These are phyloP conservation scores for Suillus luteus DNA, from an alignment of 768 basidiomycete species.

Conservation along the genomic window DNA sequence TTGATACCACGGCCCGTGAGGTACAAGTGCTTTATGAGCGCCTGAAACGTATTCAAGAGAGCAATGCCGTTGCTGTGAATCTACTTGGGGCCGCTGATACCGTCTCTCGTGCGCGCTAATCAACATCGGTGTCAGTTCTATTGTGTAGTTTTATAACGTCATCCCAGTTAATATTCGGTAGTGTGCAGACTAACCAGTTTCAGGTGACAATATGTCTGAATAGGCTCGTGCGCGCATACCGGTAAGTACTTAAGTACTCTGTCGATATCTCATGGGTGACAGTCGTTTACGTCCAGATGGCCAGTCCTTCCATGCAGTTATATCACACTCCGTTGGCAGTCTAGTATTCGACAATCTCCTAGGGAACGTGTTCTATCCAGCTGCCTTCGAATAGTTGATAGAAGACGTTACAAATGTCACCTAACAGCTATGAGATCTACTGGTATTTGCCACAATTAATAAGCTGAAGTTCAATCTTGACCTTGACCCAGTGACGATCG, in stretches of 20 bases:
- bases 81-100: conserved; percentile 37
- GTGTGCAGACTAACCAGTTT: neutral
- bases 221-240: neutral
- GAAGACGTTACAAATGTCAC: neutral
- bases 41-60: conserved; percentile 55
- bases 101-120: conserved; percentile 13
- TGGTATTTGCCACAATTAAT: neutral
- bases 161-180: neutral
- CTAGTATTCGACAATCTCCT: neutral
- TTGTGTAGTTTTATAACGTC: neutral
- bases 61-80: conserved; percentile 53
- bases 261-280: neutral
- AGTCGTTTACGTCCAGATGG: neutral
- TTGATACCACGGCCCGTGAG: conserved; percentile 42
- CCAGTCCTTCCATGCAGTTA: neutral
- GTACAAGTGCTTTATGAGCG: conserved; percentile 52
- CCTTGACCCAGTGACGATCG: too few species aligned
- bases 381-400: neutral
- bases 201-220: too few species aligned
- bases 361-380: neutral
- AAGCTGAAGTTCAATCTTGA: too few species aligned
- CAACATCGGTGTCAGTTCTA: neutral
- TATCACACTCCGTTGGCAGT: neutral
- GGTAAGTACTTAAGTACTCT: neutral
- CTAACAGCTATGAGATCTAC: neutral